Base-by-base conservation (phyloP, 768 basidiomycete species). In the Russula dissimulans region DNA sequence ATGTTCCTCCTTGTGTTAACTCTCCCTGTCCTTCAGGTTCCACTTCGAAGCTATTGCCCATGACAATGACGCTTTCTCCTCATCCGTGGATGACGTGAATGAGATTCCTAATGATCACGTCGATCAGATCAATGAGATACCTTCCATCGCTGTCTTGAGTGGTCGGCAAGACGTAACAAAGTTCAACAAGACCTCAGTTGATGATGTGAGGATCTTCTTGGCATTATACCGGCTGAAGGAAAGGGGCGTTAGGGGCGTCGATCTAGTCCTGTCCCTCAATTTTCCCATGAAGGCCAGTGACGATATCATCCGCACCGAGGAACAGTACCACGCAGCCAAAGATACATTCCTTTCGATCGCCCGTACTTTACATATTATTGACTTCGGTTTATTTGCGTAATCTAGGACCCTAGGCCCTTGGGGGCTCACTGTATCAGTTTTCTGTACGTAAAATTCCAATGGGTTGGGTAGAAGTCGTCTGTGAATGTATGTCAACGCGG, bases 11-110 rank as follows among this genome's bases (percentile, higher is more conserved):
- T 44, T 57, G 47, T 4, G 36, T 64, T 67, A 42, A 64, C 67
- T 31, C 53, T 32, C 64, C 41, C 18, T n/a, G n/a, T 53, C 43
- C 54, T 45, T n/a, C 72, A 99, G 95, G 71, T 93, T 87, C 67
- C 95, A 97, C 74, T 97, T 97, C 65, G 79, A 84, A 55, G 87
- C 93, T 1, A 73, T 98, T 46, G 95, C 94, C 12, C 84, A 95
- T 67, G 97, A 98, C 74, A 98, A 97, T 69, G 75, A 79, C 26
- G 91, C 95, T 6, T 64, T 72, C 44, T 77, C 78, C 10, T 73
- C 75, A 10, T 69, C 70, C 26, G 77, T 93, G 18, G 60, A 77
- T 18, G 69, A 68, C 3, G 71, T 83, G 31, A 59, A 63, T n/a
- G 67, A 75, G 3, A 62, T 78, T 38, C 68, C 70, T 55, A 77